A percentile compares a stretch with the other conserved stretches of the same genome.
These are phyloP conservation scores for Teunomyces funiuensis DNA, from an alignment of 805 yeast genomes.

Conservation along the genomic window DNA sequence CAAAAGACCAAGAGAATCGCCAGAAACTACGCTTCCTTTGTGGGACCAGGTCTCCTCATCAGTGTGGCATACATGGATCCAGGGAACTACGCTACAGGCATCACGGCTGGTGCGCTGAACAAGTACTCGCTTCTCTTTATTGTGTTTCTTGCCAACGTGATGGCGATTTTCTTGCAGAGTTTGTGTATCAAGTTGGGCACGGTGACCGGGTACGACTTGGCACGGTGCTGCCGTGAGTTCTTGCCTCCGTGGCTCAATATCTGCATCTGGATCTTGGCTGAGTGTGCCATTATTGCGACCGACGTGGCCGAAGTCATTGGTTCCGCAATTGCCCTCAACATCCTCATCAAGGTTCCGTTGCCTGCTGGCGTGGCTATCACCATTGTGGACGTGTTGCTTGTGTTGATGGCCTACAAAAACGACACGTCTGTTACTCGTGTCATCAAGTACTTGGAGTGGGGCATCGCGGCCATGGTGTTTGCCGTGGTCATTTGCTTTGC, in stretches of 20 bases:
- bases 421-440: slow-evolving; percentile 40
- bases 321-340: slow-evolving; percentile 50
- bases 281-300: slow-evolving; percentile 50
- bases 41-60: slow-evolving; percentile 51
- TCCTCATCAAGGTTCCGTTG: slow-evolving; percentile 43
- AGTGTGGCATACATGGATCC: slow-evolving; percentile 55
- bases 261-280: slow-evolving; percentile 43
- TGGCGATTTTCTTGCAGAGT: slow-evolving; percentile 47
- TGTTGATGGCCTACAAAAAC: slow-evolving; percentile 47
- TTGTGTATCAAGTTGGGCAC: slow-evolving; percentile 48
- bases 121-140: slow-evolving; percentile 43
- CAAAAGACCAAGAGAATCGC: slow-evolving; percentile 2
- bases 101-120: slow-evolving; percentile 48
- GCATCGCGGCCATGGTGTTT: slow-evolving; percentile 42
- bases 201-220: slow-evolving; percentile 49
- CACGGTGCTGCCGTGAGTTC: slow-evolving; percentile 42
- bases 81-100: slow-evolving; percentile 51
- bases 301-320: slow-evolving; percentile 57
- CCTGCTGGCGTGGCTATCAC: slow-evolving; percentile 52
- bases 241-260: slow-evolving; percentile 42
- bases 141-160: slow-evolving; percentile 42
- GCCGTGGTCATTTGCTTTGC: slow-evolving; percentile 47
- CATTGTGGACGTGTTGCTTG: slow-evolving; percentile 45
- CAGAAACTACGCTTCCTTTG: slow-evolving; percentile 38
- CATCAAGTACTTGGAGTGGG: slow-evolving; percentile 38